phyloP scores from a whole-genome alignment of 768 basidiomycete genomes.

The Dictyophora rubrovolvata region DNA sequence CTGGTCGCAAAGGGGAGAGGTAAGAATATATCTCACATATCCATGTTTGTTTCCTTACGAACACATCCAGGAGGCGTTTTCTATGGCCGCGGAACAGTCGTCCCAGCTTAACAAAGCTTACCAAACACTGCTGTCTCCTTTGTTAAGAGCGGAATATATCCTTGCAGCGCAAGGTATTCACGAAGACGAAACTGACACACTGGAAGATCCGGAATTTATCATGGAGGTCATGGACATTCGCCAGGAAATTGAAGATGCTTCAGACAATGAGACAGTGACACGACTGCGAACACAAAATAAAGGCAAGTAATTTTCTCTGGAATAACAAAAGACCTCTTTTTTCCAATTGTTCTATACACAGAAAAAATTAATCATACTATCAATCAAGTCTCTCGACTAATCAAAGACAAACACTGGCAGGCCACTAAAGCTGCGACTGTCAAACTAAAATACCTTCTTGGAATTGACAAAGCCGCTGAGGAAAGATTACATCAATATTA shows the following conservation, averaged over 20 bases:
- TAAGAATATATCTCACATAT: conserved; percentile 20
- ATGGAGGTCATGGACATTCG: conserved; percentile 68
- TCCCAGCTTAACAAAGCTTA: conserved; percentile 78
- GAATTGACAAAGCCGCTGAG: conserved; percentile 45
- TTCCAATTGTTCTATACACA: conserved; percentile 19
- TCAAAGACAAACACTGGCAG: conserved; percentile 36
- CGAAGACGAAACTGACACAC: conserved; percentile 58
- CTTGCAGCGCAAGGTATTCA: conserved; percentile 49
- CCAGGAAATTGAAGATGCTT: conserved; percentile 64
- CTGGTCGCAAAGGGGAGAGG: conserved; percentile 61
- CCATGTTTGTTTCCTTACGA: background rate
- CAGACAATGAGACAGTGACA: conserved; percentile 38
- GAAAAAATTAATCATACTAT: conserved; percentile 43
- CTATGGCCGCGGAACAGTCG: conserved; percentile 56
- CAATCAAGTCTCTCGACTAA: conserved; percentile 13
- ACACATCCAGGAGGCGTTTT: conserved; percentile 33
- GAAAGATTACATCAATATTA: conserved; percentile 9
- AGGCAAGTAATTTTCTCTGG: conserved; percentile 31
- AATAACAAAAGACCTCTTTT: background rate
- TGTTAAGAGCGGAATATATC: conserved; percentile 74
- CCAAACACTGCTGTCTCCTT: conserved; percentile 58
- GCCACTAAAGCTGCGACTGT: conserved; percentile 50
- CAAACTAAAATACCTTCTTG: conserved; percentile 62
- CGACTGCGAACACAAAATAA: conserved; percentile 43
- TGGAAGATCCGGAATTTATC: conserved; percentile 63